A percentile compares a stretch with the other conserved stretches of the same genome.
Evolutionary conservation across 2,329 filamentous ascomycete genomes (phyloP).

Genomic region (Rosellinia necatrix): DNA sequence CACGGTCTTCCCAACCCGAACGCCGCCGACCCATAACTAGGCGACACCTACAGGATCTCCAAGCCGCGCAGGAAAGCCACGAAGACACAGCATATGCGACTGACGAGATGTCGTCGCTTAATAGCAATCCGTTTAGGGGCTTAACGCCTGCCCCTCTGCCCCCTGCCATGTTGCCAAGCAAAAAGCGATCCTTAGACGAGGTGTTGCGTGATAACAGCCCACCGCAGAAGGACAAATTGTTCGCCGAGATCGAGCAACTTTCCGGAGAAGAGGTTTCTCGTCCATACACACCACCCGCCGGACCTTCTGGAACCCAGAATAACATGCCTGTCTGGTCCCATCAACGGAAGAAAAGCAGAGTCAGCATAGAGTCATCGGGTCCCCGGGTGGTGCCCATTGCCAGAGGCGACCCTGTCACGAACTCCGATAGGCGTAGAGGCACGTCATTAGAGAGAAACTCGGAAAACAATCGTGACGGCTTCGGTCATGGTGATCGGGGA

Average conservation of each 20-base stretch:
- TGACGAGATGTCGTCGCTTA: constrained; percentile 9
- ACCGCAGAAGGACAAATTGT: constrained; percentile 38
- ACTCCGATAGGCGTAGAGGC: neutral
- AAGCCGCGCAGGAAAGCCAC: constrained; percentile 6
- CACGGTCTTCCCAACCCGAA: constrained; percentile 18
- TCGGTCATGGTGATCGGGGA: neutral
- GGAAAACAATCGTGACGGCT: neutral
- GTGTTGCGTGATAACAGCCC: constrained; percentile 34
- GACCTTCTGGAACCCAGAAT: neutral
- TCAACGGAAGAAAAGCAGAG: constrained; percentile 14
- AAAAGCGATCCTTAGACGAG: constrained; percentile 32
- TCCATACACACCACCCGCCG: neutral
- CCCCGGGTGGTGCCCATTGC: neutral
- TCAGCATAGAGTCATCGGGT: neutral
- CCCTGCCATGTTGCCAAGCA: constrained; percentile 26
- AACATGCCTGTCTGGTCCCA: neutral
- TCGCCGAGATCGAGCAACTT: constrained; percentile 37
- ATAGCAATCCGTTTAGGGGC: constrained; percentile 25
- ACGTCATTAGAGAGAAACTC: constrained; percentile 1
- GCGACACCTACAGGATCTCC: constrained; percentile 11
- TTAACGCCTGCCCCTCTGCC: constrained; percentile 29
- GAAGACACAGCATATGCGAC: neutral
- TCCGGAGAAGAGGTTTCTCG: neutral
- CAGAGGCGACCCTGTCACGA: neutral
- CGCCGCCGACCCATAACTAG: constrained; percentile 16